Evolutionary conservation across 495 filamentous ascomycete species (phyloP).

Genomic region (Schizothecium vesticola): DNA sequence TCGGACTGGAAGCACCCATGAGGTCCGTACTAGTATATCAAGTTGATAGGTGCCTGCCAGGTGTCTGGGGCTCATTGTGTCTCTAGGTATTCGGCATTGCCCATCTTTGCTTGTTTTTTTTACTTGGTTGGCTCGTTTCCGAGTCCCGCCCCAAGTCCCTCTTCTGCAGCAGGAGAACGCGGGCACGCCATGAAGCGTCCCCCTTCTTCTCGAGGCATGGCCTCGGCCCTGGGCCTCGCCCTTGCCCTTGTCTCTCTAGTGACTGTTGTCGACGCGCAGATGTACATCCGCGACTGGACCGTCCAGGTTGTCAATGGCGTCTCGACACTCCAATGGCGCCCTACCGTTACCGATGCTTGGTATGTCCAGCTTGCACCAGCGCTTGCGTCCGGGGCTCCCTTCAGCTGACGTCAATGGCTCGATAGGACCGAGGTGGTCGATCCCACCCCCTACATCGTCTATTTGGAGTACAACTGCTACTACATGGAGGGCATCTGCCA

Average conservation of each 20-base stretch:
- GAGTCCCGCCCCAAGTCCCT: neutral
- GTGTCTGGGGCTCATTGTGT: neutral
- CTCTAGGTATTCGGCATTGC: neutral
- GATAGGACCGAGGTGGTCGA: neutral
- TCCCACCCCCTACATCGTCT: neutral
- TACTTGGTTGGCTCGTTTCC: too few species aligned
- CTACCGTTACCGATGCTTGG: neutral
- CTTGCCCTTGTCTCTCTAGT: neutral
- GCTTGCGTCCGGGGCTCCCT: neutral
- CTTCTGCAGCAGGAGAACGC: too few species aligned
- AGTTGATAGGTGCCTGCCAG: neutral
- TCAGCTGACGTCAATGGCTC: neutral
- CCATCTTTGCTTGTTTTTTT: neutral
- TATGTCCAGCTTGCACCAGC: neutral
- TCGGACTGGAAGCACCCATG: neutral
- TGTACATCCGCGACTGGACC: neutral
- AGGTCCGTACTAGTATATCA: neutral
- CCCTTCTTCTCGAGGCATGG: neutral
- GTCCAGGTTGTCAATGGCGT: neutral
- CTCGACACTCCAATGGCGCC: neutral
- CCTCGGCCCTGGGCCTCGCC: neutral
- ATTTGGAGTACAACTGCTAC: neutral
- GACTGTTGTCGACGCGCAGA: neutral
- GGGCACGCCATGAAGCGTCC: neutral
- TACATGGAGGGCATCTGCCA: neutral